Conservation (phyloP, 345 rosid genomes). For the Linum tenue region DNA sequence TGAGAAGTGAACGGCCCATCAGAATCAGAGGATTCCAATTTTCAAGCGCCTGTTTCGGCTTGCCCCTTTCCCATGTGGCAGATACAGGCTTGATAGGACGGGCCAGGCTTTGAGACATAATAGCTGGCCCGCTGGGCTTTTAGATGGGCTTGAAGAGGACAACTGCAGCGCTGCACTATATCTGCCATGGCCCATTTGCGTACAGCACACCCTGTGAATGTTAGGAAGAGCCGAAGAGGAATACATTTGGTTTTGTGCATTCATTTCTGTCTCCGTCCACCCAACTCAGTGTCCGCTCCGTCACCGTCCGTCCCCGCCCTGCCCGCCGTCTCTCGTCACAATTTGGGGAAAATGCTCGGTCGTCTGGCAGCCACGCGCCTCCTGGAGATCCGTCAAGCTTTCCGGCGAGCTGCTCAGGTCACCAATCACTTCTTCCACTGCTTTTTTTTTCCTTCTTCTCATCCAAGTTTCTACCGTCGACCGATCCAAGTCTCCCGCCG, state of each 20-base stretch:
- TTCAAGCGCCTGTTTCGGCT: too few relatives aligned
- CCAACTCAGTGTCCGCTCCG: neutral
- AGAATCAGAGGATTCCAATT: too few relatives aligned
- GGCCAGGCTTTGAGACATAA: neutral
- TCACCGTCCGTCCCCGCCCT: neutral
- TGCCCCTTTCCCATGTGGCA: too few relatives aligned
- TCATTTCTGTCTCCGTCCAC: neutral
- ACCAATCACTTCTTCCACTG: slow-evolving; percentile 2
- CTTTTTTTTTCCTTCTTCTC: neutral
- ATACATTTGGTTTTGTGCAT: neutral
- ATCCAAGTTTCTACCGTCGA: slow-evolving; percentile 1
- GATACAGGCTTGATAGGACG: neutral
- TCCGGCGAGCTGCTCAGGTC: slow-evolving; percentile 57
- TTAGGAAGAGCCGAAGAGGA: too few relatives aligned
- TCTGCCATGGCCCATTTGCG: too few relatives aligned
- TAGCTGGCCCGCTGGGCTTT: neutral
- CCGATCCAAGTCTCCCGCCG: neutral
- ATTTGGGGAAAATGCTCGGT: slow-evolving; percentile 49
- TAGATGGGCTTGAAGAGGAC: neutral
- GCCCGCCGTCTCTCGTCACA: neutral
- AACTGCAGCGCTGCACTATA: neutral
- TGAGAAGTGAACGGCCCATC: too few relatives aligned
- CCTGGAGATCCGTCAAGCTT: slow-evolving; percentile 70
- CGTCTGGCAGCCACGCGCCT: slow-evolving; percentile 69
- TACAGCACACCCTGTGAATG: too few relatives aligned